phyloP scores from a whole-genome alignment of 1,284 basidiomycete genomes.

The Mycosarcoma maydis region DNA sequence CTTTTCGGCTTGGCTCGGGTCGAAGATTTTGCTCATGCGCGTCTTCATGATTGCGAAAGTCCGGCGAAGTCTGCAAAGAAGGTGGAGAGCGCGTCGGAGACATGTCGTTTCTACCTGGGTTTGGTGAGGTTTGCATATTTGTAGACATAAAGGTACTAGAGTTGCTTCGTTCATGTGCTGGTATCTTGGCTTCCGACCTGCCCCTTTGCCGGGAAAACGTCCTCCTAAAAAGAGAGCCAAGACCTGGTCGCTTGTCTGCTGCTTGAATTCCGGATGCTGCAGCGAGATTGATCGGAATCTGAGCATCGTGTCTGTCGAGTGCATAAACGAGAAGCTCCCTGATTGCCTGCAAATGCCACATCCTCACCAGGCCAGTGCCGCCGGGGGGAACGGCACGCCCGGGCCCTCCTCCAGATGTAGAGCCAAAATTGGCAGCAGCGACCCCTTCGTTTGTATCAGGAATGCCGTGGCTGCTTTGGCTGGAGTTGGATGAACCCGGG shows the following conservation, averaged over 20 bases:
- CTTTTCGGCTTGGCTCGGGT: not conserved
- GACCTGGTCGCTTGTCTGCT: conserved; percentile 12
- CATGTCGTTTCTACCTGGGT: not conserved
- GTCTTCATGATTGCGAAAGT: not conserved
- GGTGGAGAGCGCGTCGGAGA: not conserved
- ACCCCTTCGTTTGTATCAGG: conserved; percentile 18
- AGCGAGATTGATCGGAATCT: conserved; percentile 39
- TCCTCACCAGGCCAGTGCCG: conserved; percentile 42
- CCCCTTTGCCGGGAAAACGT: conserved; percentile 27
- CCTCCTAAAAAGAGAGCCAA: conserved; percentile 41
- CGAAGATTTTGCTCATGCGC: not conserved
- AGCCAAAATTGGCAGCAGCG: conserved; percentile 45
- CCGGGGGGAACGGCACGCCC: conserved; percentile 47
- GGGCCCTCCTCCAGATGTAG: conserved; percentile 41
- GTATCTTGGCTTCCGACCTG: not conserved
- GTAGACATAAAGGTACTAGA: conserved; percentile 11
- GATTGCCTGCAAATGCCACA: conserved; percentile 58
- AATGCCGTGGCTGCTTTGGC: conserved; percentile 14
- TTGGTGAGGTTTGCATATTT: conserved; percentile 7
- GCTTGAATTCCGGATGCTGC: not conserved
- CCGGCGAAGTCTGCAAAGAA: not conserved
- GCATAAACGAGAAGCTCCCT: conserved; percentile 45
- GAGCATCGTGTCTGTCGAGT: conserved; percentile 38
- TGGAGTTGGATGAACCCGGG: conserved; percentile 15
- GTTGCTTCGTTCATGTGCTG: not conserved